A percentile compares a stretch with the other conserved stretches of the same genome.
These are phyloP conservation scores for Globisporangium spinosum DNA, from an alignment of 352 stramenopile genomes.

Conservation along the genomic window DNA sequence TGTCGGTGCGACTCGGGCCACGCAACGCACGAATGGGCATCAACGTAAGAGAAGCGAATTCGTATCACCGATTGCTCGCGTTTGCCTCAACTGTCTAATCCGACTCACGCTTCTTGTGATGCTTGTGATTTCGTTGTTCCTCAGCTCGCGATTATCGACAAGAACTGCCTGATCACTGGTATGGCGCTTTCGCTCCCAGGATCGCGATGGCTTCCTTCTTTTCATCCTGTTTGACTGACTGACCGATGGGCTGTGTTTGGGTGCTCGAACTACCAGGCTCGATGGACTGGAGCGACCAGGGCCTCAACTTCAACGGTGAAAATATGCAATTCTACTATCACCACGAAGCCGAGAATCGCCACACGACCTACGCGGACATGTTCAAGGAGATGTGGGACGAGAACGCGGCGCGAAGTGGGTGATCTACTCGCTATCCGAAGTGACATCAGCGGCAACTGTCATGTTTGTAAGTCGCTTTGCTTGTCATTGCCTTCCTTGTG, in stretches of 20 bases:
- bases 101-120: background rate
- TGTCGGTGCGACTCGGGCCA: background rate
- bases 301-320: background rate
- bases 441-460: background rate
- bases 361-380: background rate
- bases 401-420: background rate
- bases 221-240: background rate
- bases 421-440: background rate
- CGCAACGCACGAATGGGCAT: background rate
- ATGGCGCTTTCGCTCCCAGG: background rate
- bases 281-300: background rate
- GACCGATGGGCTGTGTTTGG: background rate
- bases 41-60: background rate
- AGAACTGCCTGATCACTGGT: background rate
- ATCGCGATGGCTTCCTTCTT: background rate
- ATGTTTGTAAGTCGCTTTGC: background rate
- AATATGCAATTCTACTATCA: background rate
- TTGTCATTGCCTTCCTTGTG: background rate
- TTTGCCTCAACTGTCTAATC: background rate
- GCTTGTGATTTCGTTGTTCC: background rate
- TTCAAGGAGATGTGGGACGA: background rate
- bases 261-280: background rate
- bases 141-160: background rate
- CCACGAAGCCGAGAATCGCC: background rate
- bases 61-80: background rate